Evolutionary conservation across 345 rosid genomes (phyloP).

Genomic region (Rhizophora apiculata): DNA sequence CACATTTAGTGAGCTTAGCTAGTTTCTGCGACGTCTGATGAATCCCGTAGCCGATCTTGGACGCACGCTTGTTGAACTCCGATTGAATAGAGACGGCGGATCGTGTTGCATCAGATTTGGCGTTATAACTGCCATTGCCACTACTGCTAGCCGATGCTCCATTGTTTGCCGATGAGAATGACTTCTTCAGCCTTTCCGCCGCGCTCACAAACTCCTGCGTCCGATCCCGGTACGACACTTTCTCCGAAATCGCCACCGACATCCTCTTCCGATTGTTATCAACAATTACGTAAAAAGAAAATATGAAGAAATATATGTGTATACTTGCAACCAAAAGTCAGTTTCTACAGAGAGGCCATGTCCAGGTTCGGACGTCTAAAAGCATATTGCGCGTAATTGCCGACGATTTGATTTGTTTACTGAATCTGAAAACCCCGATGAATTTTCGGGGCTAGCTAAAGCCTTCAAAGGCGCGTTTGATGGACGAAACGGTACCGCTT

Average conservation of each 20-base stretch:
- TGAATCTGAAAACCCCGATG: too few species aligned
- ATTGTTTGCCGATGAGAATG: slow-evolving; percentile 33
- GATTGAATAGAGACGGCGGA: slow-evolving; percentile 51
- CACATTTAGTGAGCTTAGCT: slow-evolving; percentile 69
- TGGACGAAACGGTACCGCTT: neutral
- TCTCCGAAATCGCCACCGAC: slow-evolving; percentile 29
- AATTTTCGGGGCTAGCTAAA: too few species aligned
- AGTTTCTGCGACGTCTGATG: slow-evolving; percentile 84
- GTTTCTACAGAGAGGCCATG: too few species aligned
- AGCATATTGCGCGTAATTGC: too few species aligned
- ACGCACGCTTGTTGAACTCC: slow-evolving; percentile 62
- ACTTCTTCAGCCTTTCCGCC: slow-evolving; percentile 52
- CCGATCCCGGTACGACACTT: slow-evolving; percentile 66
- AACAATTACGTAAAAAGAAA: too few species aligned
- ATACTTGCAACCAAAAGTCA: too few species aligned
- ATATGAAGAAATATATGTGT: too few species aligned
- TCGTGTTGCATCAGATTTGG: slow-evolving; percentile 45
- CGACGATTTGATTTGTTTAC: too few species aligned
- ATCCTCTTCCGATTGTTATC: neutral
- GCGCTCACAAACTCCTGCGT: slow-evolving; percentile 55
- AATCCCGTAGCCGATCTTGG: slow-evolving; percentile 54
- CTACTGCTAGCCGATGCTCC: slow-evolving; percentile 24
- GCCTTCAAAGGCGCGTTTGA: too few species aligned
- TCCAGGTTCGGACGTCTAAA: too few species aligned
- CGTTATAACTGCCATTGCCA: slow-evolving; percentile 11